phyloP scores from a whole-genome alignment of 164 flowering plant genomes.

The Berberis vulgaris region DNA sequence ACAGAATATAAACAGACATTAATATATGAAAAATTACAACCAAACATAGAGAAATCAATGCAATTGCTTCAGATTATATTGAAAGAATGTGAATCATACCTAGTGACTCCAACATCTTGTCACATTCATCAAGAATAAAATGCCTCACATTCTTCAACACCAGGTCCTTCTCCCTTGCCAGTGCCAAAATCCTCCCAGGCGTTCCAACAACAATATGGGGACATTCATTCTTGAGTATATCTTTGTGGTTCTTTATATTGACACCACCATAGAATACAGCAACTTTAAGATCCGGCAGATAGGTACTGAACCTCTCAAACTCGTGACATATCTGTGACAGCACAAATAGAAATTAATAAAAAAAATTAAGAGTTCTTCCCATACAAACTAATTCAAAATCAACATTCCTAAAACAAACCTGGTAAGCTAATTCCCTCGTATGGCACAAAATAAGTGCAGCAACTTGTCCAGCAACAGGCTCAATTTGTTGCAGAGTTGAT shows the following conservation, averaged over 20 bases:
- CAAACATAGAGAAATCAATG: no score
- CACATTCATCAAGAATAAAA: conserved; percentile 97
- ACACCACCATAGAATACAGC: conserved; percentile 98
- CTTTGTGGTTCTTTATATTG: conserved; percentile 76
- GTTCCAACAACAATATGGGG: conserved; percentile 99
- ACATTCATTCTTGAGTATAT: conserved; percentile 85
- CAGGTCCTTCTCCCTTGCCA: conserved; percentile 93
- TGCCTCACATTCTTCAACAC: conserved; percentile 88
- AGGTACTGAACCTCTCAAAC: conserved; percentile 91
- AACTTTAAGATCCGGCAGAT: conserved; percentile 77
- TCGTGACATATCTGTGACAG: conserved; percentile 81
- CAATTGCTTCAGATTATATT: background rate
- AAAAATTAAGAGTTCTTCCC: background rate
- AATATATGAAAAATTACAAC: background rate
- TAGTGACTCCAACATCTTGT: conserved; percentile 97
- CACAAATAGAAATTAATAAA: background rate
- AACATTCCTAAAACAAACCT: conserved; percentile 34
- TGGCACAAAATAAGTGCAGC: conserved; percentile 95
- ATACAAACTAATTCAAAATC: background rate
- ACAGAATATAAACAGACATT: conserved; percentile 12
- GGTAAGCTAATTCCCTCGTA: conserved; percentile 97
- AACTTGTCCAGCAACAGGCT: conserved; percentile 92
- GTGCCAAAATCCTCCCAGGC: conserved; percentile 85
- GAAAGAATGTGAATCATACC: conserved; percentile 38
- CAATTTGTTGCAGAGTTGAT: conserved; percentile 86